These are phyloP conservation scores for Begonia loranthoides DNA, from an alignment of 306 rosid genomes.

Conservation along the genomic window DNA sequence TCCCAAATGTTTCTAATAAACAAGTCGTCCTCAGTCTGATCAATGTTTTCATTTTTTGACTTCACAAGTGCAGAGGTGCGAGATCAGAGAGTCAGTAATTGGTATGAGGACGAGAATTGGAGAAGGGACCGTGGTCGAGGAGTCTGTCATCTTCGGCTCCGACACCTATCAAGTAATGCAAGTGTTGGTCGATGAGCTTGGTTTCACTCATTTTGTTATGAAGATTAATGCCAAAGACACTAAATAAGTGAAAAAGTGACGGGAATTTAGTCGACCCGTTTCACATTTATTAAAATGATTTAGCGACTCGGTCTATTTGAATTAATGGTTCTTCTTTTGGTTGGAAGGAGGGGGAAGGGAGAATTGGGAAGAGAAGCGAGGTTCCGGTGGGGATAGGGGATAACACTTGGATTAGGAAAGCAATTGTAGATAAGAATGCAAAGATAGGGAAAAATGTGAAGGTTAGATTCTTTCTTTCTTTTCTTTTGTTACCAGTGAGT, in stretches of 20 bases:
- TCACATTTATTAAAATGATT: too few relatives aligned
- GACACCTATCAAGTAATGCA: constrained; percentile 22
- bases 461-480: constrained; percentile 13
- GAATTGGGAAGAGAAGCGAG: constrained; percentile 2
- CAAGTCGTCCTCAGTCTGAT: too few relatives aligned
- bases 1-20: too few relatives aligned
- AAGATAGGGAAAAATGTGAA: constrained; percentile 27
- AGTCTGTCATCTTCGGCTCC: constrained; percentile 27
- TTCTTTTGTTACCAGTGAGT: too few relatives aligned
- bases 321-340: too few relatives aligned
- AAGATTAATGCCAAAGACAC: too few relatives aligned
- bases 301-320: too few relatives aligned
- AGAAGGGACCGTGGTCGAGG: constrained; percentile 18
- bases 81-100: constrained; percentile 19
- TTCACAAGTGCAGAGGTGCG: constrained; percentile 24
- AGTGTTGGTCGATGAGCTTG: neutral
- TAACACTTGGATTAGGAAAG: constrained; percentile 17
- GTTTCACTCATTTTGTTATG: too few relatives aligned
- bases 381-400: constrained; percentile 27
- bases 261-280: too few relatives aligned
- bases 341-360: neutral
- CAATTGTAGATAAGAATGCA: constrained; percentile 30
- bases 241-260: too few relatives aligned
- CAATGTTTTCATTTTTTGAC: neutral
- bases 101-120: constrained; percentile 20